Base-by-base conservation (phyloP, 1,284 basidiomycete genomes). In the Trichosporon sp. region DNA sequence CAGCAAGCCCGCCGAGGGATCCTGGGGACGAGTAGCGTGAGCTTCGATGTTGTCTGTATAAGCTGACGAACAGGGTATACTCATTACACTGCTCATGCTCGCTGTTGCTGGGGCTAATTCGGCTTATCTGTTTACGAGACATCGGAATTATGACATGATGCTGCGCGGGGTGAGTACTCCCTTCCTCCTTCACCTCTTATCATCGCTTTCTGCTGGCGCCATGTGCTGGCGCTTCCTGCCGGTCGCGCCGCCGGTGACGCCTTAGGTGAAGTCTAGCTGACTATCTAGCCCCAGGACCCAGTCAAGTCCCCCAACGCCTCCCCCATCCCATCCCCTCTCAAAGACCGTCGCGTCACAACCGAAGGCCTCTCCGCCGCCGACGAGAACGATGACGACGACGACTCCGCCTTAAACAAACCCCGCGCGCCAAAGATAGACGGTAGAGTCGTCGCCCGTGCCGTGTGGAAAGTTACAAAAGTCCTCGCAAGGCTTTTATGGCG, bases 141-240 rank as follows among this genome's bases (percentile, higher is more conserved):
- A 73, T 65, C 66, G 76, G 46, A 74, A 66, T 0, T 79, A 79
- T 62, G 76, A 78, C 63, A 75, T 79, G 73, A 73, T 74, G 59
- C 66, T 77, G 23, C 71, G 77, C n/a, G 71, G 72, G 11, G 76
- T 78, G 36, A 61, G 74, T 54, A 49, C n/a, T 23, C 9, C 23
- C 27, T 31, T 21, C 14, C 16, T 11, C 23, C 37, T 58, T 56
- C 29, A n/a, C 60, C 14, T 34, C 33, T 14, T 14, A 34, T 34
- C 8, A 34, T 14, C 7, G 7, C 33, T 34, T 34, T 34, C 33
- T 14, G 8, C 33, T 34, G 8, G 8, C 33, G 33, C 29, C 33
- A 27, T n/a, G n/a, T n/a, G n/a, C n/a, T n/a, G n/a, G n/a, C n/a
- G n/a, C n/a, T n/a, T n/a, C n/a, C n/a, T n/a, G n/a, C n/a, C n/a